These are phyloP conservation scores for Adenanthera pavonina DNA, from an alignment of 306 rosid species.

Conservation along the genomic window DNA sequence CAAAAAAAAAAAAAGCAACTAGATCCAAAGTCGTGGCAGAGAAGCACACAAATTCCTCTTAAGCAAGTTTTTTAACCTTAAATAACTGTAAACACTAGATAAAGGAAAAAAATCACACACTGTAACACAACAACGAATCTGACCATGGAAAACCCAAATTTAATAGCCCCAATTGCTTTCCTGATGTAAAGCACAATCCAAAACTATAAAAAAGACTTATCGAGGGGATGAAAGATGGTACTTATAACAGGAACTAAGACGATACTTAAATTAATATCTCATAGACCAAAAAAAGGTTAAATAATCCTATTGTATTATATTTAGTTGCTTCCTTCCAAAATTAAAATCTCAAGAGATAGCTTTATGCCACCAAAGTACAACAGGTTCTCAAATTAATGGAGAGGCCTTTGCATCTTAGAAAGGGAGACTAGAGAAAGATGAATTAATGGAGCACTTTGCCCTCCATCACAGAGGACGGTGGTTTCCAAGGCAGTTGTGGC, in stretches of 20 bases:
- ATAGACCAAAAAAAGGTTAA: neutral
- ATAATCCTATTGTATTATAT: neutral
- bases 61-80: neutral
- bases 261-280: neutral
- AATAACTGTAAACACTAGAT: neutral
- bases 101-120: neutral
- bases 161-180: neutral
- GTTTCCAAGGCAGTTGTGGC: too few relatives aligned
- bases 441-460: too few relatives aligned
- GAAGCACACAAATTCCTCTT: slow-evolving; percentile 5
- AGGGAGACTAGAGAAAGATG: too few relatives aligned
- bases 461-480: too few relatives aligned
- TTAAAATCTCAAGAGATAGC: too few relatives aligned
- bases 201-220: neutral
- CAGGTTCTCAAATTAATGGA: too few relatives aligned
- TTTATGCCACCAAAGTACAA: too few relatives aligned
- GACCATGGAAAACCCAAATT: neutral
- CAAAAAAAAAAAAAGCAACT: neutral
- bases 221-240: neutral
- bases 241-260: neutral
- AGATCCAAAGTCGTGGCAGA: neutral
- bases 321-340: neutral
- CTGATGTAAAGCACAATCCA: neutral
- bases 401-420: too few relatives aligned
- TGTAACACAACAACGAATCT: neutral